Base-by-base conservation (phyloP, 2,329 filamentous ascomycete genomes). In the Aspergillus cejpii region DNA sequence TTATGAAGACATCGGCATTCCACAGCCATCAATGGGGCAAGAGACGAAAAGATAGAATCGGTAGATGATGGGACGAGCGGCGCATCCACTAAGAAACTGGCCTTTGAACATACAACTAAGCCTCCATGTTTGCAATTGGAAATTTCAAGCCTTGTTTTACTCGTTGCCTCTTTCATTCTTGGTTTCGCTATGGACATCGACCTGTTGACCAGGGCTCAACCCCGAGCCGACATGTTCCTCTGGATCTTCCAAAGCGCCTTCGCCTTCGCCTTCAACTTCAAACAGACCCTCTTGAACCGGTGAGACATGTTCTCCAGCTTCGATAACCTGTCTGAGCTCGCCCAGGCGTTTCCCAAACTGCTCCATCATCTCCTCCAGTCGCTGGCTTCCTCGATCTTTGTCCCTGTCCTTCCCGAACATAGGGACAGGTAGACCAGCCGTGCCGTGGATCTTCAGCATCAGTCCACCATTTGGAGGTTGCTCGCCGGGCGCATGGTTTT, bases 401-500 rank as follows among this genome's bases (percentile, higher is more conserved):
- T 54, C 56, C 23, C 52, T 57, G 10, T 60, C 56, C 44, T 52
- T 59, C 20, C 38, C 54, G 6, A 43, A 29, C 11, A 51, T 47
- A 3, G 42, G 48, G 3, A 54, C 47, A 2, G 60, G 52, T 12
- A 66, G 44, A 1, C 66, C 68, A 0, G 61, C 51, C 1, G 66
- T 68, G 12, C 71, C 71, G 33, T 69, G 62, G 17, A 74, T 70
- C 42, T 68, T 65, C 17, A 74, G 57, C 70, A 74, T 73, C 44
- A 72, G 45, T 6, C 63, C 57, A 27, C 60, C 66, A 21, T 62
- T 74, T 39, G 67, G 72, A 15, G 80, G 58, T n/a, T 11, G 74
- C 67, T 59, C 54, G 36, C 66, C 67, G 1, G 80, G 71, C 37
- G 80, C 78, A 20, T 67, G 70, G 34, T 72, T 74, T 34, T 79